Percentiles rank a stretch among this genome's conserved stretches.
These are phyloP conservation scores for Fusarium sp. DNA, from an alignment of 2,329 filamentous ascomycete genomes.

Conservation along the genomic window DNA sequence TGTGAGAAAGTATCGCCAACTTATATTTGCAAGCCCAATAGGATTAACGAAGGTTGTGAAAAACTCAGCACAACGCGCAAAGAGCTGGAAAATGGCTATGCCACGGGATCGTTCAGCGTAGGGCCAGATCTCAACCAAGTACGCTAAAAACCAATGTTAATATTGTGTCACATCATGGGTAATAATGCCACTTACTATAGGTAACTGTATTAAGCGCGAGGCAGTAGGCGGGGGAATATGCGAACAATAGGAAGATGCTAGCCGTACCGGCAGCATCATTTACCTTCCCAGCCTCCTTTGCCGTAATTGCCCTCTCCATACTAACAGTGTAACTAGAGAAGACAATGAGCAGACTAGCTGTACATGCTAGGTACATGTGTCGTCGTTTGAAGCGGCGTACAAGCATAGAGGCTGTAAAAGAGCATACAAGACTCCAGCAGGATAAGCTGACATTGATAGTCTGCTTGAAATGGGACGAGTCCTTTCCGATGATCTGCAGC, in stretches of 20 bases:
- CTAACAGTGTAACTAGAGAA: not conserved
- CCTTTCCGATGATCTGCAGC: constrained; percentile 41
- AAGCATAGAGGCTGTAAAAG: not conserved
- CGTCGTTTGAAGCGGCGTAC: not conserved
- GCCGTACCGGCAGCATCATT: not conserved
- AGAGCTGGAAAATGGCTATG: not conserved
- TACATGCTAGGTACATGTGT: not conserved
- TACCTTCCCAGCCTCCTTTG: not conserved
- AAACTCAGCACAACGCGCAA: not conserved
- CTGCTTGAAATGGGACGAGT: not conserved
- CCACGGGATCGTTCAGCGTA: not conserved
- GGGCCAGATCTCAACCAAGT: not conserved
- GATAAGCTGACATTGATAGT: not conserved
- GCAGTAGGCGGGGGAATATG: not conserved
- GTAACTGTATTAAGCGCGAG: not conserved
- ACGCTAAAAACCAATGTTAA: not conserved
- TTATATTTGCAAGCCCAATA: not conserved
- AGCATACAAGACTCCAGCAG: not conserved
- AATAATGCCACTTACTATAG: not conserved
- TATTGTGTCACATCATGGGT: rapidly evolving
- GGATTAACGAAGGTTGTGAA: not conserved
- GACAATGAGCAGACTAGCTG: not conserved
- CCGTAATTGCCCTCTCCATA: not conserved
- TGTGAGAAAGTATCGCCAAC: not conserved
- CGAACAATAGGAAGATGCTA: not conserved